phyloP scores from a whole-genome alignment of 768 basidiomycete genomes.

The Tylopilus balloui region DNA sequence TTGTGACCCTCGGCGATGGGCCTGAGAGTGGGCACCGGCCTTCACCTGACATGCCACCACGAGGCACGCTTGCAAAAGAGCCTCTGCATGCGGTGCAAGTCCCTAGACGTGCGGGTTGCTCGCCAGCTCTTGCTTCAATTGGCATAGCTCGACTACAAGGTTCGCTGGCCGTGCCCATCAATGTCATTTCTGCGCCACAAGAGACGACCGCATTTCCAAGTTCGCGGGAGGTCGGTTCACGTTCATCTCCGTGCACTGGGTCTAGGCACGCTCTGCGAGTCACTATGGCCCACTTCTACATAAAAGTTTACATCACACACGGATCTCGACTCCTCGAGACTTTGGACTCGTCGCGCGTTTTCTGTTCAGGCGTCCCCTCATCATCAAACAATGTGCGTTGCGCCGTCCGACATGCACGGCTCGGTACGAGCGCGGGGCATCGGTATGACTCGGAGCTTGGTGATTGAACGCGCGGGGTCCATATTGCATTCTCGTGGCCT shows the following conservation, averaged over 20 bases:
- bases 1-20: neutral
- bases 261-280: neutral
- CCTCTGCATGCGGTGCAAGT: neutral
- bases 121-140: too few species aligned
- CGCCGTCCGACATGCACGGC: neutral
- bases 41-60: neutral
- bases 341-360: neutral
- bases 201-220: neutral
- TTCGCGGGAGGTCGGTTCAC: slow-evolving; percentile 1
- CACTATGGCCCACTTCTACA: neutral
- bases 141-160: neutral
- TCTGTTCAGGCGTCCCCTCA: neutral
- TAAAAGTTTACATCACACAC: neutral
- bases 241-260: slow-evolving; percentile 20
- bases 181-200: neutral
- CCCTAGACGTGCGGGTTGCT: too few species aligned
- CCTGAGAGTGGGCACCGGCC: neutral
- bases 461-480: too few species aligned
- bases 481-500: neutral
- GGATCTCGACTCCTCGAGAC: neutral
- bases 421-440: neutral
- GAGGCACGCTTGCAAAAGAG: neutral
- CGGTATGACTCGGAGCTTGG: neutral
- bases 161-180: neutral
- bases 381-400: neutral